These are phyloP conservation scores for Phyllosticta citribraziliensis DNA, from an alignment of 2,329 filamentous ascomycete genomes.

Conservation along the genomic window DNA sequence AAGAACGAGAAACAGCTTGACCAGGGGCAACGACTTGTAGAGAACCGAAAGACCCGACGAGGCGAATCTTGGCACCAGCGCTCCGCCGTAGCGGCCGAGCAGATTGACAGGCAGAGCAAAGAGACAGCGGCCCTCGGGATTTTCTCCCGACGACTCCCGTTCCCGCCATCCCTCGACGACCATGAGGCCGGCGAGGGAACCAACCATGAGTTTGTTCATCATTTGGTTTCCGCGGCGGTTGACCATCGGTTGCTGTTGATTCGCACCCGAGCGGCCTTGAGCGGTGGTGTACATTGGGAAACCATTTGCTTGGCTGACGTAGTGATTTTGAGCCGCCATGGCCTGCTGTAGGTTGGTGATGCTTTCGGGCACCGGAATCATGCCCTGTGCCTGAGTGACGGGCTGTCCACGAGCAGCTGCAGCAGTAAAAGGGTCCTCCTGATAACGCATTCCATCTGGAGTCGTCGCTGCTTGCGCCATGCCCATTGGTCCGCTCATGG, in stretches of 20 bases:
- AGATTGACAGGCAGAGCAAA: constrained; percentile 33
- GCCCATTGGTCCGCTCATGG: constrained; percentile 42
- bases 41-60: constrained; percentile 13
- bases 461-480: constrained; percentile 22
- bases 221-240: constrained; percentile 39
- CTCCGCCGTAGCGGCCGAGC: constrained; percentile 21
- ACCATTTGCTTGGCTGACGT: constrained; percentile 20
- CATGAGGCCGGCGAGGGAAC: constrained; percentile 86
- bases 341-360: constrained; percentile 24
- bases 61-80: constrained; percentile 15
- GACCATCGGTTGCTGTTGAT: constrained; percentile 22
- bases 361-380: constrained; percentile 34
- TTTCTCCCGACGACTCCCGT: constrained; percentile 44
- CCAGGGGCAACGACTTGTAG: constrained; percentile 29
- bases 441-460: constrained; percentile 26
- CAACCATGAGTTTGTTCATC: constrained; percentile 77
- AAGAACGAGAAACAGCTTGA: constrained; percentile 42
- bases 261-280: constrained; percentile 15
- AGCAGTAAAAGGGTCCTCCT: constrained; percentile 27
- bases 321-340: constrained; percentile 27
- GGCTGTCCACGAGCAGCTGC: constrained; percentile 13
- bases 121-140: constrained; percentile 30
- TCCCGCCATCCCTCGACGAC: constrained; percentile 65
- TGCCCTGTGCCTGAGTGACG: constrained; percentile 22
- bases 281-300: constrained; percentile 23